Evolutionary conservation across 805 yeast species (phyloP).

Genomic region (Pichia manshurica): DNA sequence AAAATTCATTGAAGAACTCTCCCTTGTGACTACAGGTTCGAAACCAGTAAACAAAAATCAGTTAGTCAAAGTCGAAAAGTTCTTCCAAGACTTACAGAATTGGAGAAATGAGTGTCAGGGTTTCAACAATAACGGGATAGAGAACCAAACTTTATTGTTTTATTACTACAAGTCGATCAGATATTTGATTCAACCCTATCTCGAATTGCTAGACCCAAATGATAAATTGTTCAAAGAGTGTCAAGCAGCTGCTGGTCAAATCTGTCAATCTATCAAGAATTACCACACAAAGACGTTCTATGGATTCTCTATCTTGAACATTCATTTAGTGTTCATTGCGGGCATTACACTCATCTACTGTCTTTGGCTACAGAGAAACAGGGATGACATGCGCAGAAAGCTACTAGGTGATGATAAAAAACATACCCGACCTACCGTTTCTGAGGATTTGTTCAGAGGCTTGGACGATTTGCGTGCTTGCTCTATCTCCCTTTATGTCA

Average conservation of each 20-base stretch:
- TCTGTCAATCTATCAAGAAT: constrained; percentile 57
- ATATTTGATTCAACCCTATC: constrained; percentile 55
- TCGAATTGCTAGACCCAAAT: constrained; percentile 56
- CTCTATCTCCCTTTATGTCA: constrained; percentile 55
- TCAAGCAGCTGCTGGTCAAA: constrained; percentile 68
- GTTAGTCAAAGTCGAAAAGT: constrained; percentile 45
- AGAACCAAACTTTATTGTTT: constrained; percentile 52
- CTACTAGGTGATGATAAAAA: constrained; percentile 52
- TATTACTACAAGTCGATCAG: constrained; percentile 59
- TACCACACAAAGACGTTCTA: constrained; percentile 56
- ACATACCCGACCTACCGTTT: constrained; percentile 54
- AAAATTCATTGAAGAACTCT: constrained; percentile 47
- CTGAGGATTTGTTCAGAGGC: constrained; percentile 47
- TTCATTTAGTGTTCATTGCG: constrained; percentile 62
- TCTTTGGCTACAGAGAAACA: constrained; percentile 59
- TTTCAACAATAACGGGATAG: constrained; percentile 40
- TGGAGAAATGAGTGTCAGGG: constrained; percentile 53
- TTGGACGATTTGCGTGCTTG: constrained; percentile 62
- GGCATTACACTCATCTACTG: constrained; percentile 65
- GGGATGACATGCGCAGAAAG: constrained; percentile 51
- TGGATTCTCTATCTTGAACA: constrained; percentile 62
- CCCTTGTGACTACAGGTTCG: constrained; percentile 32
- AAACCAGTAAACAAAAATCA: constrained; percentile 28
- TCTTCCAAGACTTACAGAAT: constrained; percentile 47
- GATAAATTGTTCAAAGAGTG: constrained; percentile 58